Base-by-base conservation (phyloP, 225 moss, liverwort and hornwort species). In the Pseudisothecium myosuroides region DNA sequence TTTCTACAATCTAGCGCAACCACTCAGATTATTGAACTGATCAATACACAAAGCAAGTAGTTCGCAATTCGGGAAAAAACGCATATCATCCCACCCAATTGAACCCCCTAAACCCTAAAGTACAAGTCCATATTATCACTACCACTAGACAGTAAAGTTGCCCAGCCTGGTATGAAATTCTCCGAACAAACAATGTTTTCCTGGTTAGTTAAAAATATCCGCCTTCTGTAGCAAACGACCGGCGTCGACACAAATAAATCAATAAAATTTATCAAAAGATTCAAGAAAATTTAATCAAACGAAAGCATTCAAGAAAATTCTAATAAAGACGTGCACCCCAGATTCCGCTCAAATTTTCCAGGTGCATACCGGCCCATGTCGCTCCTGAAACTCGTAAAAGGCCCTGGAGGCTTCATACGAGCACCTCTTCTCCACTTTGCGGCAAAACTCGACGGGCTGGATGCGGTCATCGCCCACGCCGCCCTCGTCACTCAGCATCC, bases 401-500 rank as follows among this genome's bases (percentile, higher is more conserved):
- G 97, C 98, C 63, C 61, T 88, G 17, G 98, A 94, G 47, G 92
- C 91, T 28, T 96, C 96, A 16, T 90, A 89, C 20, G 95, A 87
- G 85, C 93, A 92, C 37, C 76, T 88, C 90, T 92, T 96, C 92
- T 96, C 96, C 54, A 97, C 96, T 77, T 90, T 95, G 67, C 95
- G 94, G 81, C 96, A 96, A 81, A 99, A 97, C 90, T 97, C 98
- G 82, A 97, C 96, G 39, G 96, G 92, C 84, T 95, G 95, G 74
- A 99, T 92, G 79, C 97, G 91, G 90, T 99, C 98, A 17, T 92
- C 92, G 18, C 97, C 98, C 37, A 99, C 90, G 28, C 98, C 97
- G 85, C 98, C 98, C 91, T 96, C 96, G 49, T 96, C 96, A 64
- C 94, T 97, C n/a, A 96, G 76, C 87, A 99, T 95, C 47, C 98